Evolutionary conservation across 768 basidiomycete genomes (phyloP).

Genomic region (Amanita fuliginea): DNA sequence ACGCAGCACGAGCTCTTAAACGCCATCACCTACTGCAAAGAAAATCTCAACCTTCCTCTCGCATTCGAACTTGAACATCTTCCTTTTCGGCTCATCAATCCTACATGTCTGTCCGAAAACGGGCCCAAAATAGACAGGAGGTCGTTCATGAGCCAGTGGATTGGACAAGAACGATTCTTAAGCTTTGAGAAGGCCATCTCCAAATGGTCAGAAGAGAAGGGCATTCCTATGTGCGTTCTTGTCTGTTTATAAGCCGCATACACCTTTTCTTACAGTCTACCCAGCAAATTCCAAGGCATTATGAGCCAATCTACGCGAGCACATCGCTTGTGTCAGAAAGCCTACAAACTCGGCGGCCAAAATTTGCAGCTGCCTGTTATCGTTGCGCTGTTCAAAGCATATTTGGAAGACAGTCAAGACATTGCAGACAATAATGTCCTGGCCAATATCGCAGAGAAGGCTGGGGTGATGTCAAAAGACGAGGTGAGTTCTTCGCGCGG

Average conservation of each 20-base stretch:
- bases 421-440: slow-evolving; percentile 49
- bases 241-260: neutral
- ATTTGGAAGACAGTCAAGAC: slow-evolving; percentile 55
- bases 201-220: slow-evolving; percentile 45
- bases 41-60: slow-evolving; percentile 34
- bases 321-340: slow-evolving; percentile 64
- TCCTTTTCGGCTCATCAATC: slow-evolving; percentile 37
- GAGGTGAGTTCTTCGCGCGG: slow-evolving; percentile 34
- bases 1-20: slow-evolving; percentile 40
- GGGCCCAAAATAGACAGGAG: slow-evolving; percentile 26
- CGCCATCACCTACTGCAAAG: slow-evolving; percentile 37
- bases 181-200: slow-evolving; percentile 30
- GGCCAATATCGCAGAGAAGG: slow-evolving; percentile 42
- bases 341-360: slow-evolving; percentile 51
- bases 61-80: slow-evolving; percentile 41
- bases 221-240: slow-evolving; percentile 41
- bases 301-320: slow-evolving; percentile 58
- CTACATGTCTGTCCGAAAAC: slow-evolving; percentile 24
- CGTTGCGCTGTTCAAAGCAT: slow-evolving; percentile 51
- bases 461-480: slow-evolving; percentile 44
- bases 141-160: slow-evolving; percentile 31
- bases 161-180: slow-evolving; percentile 41
- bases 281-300: slow-evolving; percentile 46
- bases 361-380: slow-evolving; percentile 45
- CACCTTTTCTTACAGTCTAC: slow-evolving; percentile 1